Evolutionary conservation across 2,329 filamentous ascomycete species (phyloP), one percentile per base, ranked within the genome.

Genomic region (Aspergillus awamori): DNA sequence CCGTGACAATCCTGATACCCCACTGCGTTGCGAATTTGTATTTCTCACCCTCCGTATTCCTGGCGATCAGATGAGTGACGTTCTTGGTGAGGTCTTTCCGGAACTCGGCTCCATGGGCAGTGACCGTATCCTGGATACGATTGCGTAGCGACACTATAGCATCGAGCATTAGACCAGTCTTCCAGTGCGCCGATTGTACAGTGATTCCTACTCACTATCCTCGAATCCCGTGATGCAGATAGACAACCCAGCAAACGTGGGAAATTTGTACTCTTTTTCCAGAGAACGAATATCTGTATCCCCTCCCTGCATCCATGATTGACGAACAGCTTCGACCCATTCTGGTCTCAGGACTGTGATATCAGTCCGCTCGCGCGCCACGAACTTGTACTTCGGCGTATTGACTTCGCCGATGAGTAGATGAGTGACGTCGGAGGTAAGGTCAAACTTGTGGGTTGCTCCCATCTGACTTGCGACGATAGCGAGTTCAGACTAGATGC

Each of bases 401-500:
- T 94, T 87, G 70, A 92, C 90, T 70, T 91, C 89, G 74, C 93
- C 95, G 63, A 97, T 92, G 65, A 99, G 86, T 51, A 99, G 87
- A 80, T 99, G 95, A 5, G 95, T 98, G 52, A 96, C 92, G 75
- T 97, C 92, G 59, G 91, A 91, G n/a, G 93, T 98, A 48, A 99
- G 86, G 76, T 99, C 93, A 76, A 93, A 90, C 70, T 91, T 93
- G 82, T 96, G 91, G 62, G 85, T 78, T 54, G 93, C 95, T 66
- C 95, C 95, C 82, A 99, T 92, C 73, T 97, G 87, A 65, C 82
- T 78, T 17, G 91, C 90, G 58, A 78, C 71, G 47, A 75, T 70
- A 26, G 76, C 74, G 55, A 81, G 67, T 58, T 78, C 73, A 39
- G 75, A 76, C 79, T 82, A 58, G 60, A 38, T 13, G 17, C n/a